Percentiles rank a stretch among this genome's conserved stretches.
Evolutionary conservation across 1,284 basidiomycete species (phyloP).

Genomic region (Ganoderma sinense): DNA sequence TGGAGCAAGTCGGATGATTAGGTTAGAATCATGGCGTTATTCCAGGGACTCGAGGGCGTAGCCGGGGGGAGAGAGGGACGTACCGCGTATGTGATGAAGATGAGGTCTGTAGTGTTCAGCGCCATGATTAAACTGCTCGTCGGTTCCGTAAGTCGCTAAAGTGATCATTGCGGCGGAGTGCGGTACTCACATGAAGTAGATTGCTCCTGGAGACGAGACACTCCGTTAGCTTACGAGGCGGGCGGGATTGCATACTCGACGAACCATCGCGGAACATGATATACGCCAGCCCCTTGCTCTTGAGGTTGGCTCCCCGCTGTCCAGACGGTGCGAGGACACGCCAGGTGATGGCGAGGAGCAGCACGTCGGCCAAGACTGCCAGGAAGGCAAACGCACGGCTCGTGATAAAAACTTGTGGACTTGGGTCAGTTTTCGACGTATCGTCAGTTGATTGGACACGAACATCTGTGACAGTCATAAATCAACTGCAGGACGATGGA

Average conservation of each 20-base stretch:
- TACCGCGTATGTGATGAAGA: background rate
- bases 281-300: background rate
- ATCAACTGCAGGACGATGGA: background rate
- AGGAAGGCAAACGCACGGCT: background rate
- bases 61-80: background rate
- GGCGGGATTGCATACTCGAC: background rate
- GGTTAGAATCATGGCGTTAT: background rate
- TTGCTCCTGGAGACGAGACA: background rate
- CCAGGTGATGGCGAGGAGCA: conserved; percentile 1
- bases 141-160: background rate
- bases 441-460: background rate
- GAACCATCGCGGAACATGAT: background rate
- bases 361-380: background rate
- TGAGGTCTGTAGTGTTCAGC: background rate
- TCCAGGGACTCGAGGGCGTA: background rate
- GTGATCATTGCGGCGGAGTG: background rate
- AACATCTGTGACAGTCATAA: background rate
- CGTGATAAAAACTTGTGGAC: background rate
- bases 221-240: background rate
- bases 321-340: background rate
- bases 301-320: background rate
- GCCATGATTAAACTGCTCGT: background rate
- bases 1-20: background rate
- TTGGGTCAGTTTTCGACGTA: background rate
- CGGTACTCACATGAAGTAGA: background rate